Percentiles rank a stretch among this genome's conserved stretches.
Evolutionary conservation across 2,329 filamentous ascomycete genomes (phyloP).

Genomic region (Ascochyta clinopodiicola): DNA sequence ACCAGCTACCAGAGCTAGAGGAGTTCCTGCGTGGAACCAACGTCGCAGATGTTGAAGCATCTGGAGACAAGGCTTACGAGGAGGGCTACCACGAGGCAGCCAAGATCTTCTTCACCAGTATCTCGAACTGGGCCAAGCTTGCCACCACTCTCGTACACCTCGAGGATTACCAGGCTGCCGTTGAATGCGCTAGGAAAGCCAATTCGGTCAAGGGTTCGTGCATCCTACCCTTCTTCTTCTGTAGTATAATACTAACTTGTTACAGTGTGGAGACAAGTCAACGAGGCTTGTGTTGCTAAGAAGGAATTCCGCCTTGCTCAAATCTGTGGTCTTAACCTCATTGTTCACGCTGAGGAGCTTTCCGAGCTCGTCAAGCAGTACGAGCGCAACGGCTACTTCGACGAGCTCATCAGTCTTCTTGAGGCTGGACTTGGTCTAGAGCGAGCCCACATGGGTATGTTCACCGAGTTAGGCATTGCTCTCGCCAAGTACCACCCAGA

Average conservation of each 20-base stretch:
- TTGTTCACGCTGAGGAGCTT: slow-evolving; percentile 95
- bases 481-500: slow-evolving; percentile 95
- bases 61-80: slow-evolving; percentile 95
- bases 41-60: slow-evolving; percentile 94
- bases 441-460: slow-evolving; percentile 92
- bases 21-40: slow-evolving; percentile 94
- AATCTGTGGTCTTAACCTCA: slow-evolving; percentile 97
- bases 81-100: slow-evolving; percentile 94
- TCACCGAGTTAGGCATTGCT: slow-evolving; percentile 90
- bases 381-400: slow-evolving; percentile 96
- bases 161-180: slow-evolving; percentile 94
- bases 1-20: slow-evolving; percentile 91
- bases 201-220: slow-evolving; percentile 81
- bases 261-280: slow-evolving; percentile 93
- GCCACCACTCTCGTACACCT: slow-evolving; percentile 97
- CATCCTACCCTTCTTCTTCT: too few species aligned
- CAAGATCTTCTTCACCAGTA: slow-evolving; percentile 98
- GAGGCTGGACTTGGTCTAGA: slow-evolving; percentile 95
- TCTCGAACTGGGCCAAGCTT: slow-evolving; percentile 99
- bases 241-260: neutral
- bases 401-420: slow-evolving; percentile 92
- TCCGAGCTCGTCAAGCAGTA: slow-evolving; percentile 94
- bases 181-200: slow-evolving; percentile 96
- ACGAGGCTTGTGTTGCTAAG: slow-evolving; percentile 93
- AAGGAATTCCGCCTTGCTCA: slow-evolving; percentile 99